A percentile compares a stretch with the other conserved stretches of the same genome.
phyloP scores from a whole-genome alignment of 371 early-diverging fungal genomes.

The Zychaea mexicana region DNA sequence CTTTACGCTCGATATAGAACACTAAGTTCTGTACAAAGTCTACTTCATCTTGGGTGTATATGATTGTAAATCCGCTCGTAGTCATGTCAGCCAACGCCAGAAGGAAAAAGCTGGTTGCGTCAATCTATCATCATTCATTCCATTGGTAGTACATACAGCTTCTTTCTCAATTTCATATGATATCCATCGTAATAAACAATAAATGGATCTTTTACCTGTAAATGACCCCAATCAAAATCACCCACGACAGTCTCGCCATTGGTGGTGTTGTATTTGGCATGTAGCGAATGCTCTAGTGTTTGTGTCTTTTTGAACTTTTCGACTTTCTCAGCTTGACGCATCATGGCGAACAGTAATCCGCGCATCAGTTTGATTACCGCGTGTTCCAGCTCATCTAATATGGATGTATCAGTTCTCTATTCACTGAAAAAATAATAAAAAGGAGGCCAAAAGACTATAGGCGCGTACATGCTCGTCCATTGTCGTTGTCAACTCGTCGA shows the following conservation, averaged over 20 bases:
- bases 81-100: slow-evolving; percentile 88
- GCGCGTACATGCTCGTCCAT: slow-evolving; percentile 84
- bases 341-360: slow-evolving; percentile 85
- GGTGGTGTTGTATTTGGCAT: slow-evolving; percentile 88
- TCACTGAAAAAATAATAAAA: no score
- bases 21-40: slow-evolving; percentile 90
- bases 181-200: not conserved
- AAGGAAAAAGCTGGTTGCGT: slow-evolving; percentile 85
- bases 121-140: slow-evolving; percentile 46
- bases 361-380: slow-evolving; percentile 78
- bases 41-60: slow-evolving; percentile 88
- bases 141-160: not conserved
- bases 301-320: slow-evolving; percentile 85
- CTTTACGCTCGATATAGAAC: slow-evolving; percentile 90
- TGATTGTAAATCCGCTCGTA: slow-evolving; percentile 73
- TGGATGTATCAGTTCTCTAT: not conserved
- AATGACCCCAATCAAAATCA: slow-evolving; percentile 83
- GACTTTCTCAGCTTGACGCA: slow-evolving; percentile 86
- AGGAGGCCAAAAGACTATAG: no score
- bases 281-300: slow-evolving; percentile 68
- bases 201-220: slow-evolving; percentile 42
- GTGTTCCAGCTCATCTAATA: slow-evolving; percentile 83
- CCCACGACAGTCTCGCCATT: slow-evolving; percentile 89
- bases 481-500: slow-evolving; percentile 80
- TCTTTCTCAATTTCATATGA: not conserved